A percentile compares a stretch with the other conserved stretches of the same genome.
Evolutionary conservation across 2,329 filamentous ascomycete genomes (phyloP).

Genomic region (Neophaeococcomyces mojaviensis): DNA sequence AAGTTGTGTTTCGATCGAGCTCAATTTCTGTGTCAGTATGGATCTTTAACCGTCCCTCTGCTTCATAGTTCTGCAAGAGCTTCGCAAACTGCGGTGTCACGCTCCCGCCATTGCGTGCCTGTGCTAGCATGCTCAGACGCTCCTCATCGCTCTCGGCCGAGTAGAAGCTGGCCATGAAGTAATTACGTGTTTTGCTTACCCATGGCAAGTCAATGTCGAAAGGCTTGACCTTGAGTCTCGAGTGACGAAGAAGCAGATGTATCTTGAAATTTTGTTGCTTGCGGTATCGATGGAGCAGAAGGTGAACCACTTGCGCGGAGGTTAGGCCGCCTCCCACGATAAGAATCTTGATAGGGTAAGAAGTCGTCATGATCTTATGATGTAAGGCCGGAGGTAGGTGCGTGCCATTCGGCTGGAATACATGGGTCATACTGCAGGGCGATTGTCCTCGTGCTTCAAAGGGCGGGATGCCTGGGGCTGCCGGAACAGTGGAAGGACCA

Average conservation of each 20-base stretch:
- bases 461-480: constrained; percentile 13
- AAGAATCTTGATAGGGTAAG: constrained; percentile 47
- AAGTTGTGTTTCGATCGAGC: constrained; percentile 44
- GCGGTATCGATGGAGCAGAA: constrained; percentile 52
- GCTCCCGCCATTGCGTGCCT: constrained; percentile 67
- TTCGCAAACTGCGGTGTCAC: constrained; percentile 63
- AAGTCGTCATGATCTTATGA: constrained; percentile 43
- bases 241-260: constrained; percentile 59
- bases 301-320: constrained; percentile 64
- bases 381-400: constrained; percentile 50
- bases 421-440: constrained; percentile 50
- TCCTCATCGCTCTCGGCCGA: constrained; percentile 64
- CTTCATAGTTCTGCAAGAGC: constrained; percentile 54
- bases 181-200: constrained; percentile 77
- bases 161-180: constrained; percentile 70
- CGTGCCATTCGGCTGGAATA: constrained; percentile 50
- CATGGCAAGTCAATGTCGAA: constrained; percentile 71
- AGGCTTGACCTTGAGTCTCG: constrained; percentile 55
- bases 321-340: constrained; percentile 71
- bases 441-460: constrained; percentile 15
- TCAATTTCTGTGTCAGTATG: constrained; percentile 51
- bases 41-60: constrained; percentile 46
- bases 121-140: constrained; percentile 56
- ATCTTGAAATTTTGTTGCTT: constrained; percentile 60
- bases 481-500: constrained; percentile 53